Conservation (phyloP, 169 alveolate species). For the Plasmodium coatneyi region DNA sequence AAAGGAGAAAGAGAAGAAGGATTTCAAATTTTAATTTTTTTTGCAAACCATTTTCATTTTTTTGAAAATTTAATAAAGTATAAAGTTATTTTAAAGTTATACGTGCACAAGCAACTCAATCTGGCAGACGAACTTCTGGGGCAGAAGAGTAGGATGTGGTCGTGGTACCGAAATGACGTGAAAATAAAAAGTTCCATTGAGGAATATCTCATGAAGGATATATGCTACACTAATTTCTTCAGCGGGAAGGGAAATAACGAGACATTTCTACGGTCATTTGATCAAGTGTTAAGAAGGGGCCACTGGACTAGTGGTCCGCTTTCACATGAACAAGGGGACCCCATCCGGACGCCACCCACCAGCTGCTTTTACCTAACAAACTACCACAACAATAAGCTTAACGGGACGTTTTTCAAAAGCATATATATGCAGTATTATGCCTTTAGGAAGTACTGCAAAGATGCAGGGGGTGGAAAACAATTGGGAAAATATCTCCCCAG, state of each 20-base stretch:
- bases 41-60: conserved; percentile 67
- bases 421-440: conserved; percentile 13
- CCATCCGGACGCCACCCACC: not conserved
- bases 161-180: conserved; percentile 19
- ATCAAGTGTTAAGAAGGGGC: not conserved
- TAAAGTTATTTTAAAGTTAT: conserved; percentile 28
- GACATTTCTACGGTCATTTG: not conserved
- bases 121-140: conserved; percentile 53
- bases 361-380: conserved; percentile 7
- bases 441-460: not conserved
- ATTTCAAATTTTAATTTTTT: conserved; percentile 44
- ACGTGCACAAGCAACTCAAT: not conserved
- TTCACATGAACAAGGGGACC: not conserved
- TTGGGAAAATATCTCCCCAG: not conserved
- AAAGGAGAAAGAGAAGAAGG: conserved; percentile 29
- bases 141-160: conserved; percentile 41
- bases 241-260: not conserved
- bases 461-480: not conserved
- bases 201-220: conserved; percentile 39
- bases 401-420: not conserved
- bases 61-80: conserved; percentile 35
- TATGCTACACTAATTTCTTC: conserved; percentile 14
- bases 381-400: conserved; percentile 25
- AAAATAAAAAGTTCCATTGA: conserved; percentile 34
- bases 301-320: not conserved